Conservation (phyloP, 208 protist genomes). For the Acanthamoeba triangularis region DNA sequence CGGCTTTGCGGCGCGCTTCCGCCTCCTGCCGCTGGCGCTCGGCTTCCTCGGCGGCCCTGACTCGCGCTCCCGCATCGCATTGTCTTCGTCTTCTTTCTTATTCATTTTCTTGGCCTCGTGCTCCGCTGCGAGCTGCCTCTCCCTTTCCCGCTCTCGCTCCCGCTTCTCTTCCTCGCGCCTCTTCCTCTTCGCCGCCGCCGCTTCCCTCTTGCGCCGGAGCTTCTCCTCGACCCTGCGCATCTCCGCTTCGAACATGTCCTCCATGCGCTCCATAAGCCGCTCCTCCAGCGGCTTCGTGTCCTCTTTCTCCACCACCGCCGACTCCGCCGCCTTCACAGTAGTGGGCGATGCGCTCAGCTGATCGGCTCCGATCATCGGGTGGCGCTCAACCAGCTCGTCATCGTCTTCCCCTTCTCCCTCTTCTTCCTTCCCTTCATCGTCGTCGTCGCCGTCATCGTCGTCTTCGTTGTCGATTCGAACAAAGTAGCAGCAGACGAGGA, state of each 20-base stretch:
- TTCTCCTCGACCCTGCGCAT: slow-evolving; percentile 26
- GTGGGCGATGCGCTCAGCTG: too few relatives aligned
- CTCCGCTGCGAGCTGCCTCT: background rate
- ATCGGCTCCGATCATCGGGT: background rate
- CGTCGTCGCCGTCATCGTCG: background rate
- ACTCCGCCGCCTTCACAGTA: too few relatives aligned
- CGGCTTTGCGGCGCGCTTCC: background rate
- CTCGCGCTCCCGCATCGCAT: background rate
- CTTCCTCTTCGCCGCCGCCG: slow-evolving; percentile 20
- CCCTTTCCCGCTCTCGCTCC: background rate
- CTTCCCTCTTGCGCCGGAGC: slow-evolving; percentile 20
- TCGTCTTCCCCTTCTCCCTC: slow-evolving; percentile 8
- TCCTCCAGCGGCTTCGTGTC: slow-evolving; percentile 12
- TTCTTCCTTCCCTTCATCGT: background rate
- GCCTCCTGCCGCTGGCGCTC: background rate
- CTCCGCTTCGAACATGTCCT: slow-evolving; percentile 28
- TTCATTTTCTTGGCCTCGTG: background rate
- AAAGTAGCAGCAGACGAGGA: background rate
- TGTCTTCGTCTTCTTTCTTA: background rate
- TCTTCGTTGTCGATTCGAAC: background rate
- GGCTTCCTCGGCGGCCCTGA: background rate
- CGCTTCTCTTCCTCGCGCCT: background rate
- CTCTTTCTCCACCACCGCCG: too few relatives aligned
- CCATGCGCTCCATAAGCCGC: slow-evolving; percentile 27
- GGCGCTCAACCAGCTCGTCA: background rate